Percentiles rank a stretch among this genome's conserved stretches.
These are phyloP conservation scores for Rhodomyrtus psidioides DNA, from an alignment of 441 rosid genomes.

Conservation along the genomic window DNA sequence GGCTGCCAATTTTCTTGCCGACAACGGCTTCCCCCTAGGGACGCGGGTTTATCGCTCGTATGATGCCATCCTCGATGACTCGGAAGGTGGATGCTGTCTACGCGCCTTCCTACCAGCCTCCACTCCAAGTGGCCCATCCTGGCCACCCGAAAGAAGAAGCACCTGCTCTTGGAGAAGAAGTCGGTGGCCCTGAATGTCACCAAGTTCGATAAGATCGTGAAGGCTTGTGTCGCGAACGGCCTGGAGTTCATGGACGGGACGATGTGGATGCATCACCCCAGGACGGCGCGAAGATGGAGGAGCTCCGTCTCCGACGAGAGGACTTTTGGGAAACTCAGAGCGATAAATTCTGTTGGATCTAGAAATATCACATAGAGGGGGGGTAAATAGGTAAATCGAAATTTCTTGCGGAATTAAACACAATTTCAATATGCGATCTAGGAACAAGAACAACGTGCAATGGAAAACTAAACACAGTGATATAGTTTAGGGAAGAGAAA, in stretches of 20 bases:
- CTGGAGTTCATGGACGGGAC: conserved; percentile 83
- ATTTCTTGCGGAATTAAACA: too few species aligned
- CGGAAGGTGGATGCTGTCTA: conserved; percentile 65
- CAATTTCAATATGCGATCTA: too few species aligned
- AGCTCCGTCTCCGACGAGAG: conserved; percentile 32
- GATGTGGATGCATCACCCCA: conserved; percentile 76
- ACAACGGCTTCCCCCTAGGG: conserved; percentile 43
- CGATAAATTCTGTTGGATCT: too few species aligned
- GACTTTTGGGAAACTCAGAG: conserved; percentile 46
- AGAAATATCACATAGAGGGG: too few species aligned
- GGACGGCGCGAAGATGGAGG: conserved; percentile 42
- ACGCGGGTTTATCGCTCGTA: conserved; percentile 53
- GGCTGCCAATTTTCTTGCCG: conserved; percentile 35
- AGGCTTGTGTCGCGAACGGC: conserved; percentile 51
- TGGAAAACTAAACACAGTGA: too few species aligned
- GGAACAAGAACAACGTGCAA: too few species aligned
- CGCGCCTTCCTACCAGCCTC: conserved; percentile 66
- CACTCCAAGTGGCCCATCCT: conserved; percentile 59
- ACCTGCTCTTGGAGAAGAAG: conserved; percentile 55
- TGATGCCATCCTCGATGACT: conserved; percentile 57
- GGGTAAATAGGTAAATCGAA: too few species aligned
- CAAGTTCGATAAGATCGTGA: conserved; percentile 46
- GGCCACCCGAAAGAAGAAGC: conserved; percentile 70
- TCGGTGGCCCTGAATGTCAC: conserved; percentile 45
- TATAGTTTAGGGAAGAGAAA: too few species aligned